Evolutionary conservation across 1,284 basidiomycete genomes (phyloP), one percentile per base, ranked within the genome.

Genomic region (Bjerkandera adusta): DNA sequence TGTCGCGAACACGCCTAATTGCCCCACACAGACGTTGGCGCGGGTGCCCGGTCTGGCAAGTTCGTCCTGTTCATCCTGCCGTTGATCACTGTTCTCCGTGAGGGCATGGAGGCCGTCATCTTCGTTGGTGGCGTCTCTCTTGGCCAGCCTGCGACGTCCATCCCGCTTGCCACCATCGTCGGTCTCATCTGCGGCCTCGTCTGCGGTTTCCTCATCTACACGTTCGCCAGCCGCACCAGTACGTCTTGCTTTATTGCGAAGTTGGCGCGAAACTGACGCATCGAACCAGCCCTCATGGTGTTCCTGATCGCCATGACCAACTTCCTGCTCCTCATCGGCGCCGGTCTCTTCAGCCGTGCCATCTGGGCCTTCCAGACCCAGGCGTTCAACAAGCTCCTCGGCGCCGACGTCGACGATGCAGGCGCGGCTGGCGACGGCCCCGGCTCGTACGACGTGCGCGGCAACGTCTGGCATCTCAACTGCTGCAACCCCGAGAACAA

Each of bases 111-210:
- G 67, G 92, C 90, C 1, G 86, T 97, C 49, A 75, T 97, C 52
- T 97, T 97, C 62, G 92, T 97, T 43, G 90, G 93, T 15, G 93
- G 94, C 48, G 93, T 96, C 34, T 84, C 92, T 2, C 82, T 97
- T 36, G 85, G 85, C 30, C 78, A 90, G 60, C 72, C 81, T 2
- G 93, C 89, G 2, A 79, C 76, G 1, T 80, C 92, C 4, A 95
- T 97, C 59, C 94, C 94, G 1, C 84, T 97, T 40, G 88, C 94
- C 5, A 81, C 91, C 43, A 85, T 97, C 51, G 79, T 85, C 29
- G 94, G 92, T 36, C 69, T 97, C 48, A 64, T 92, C 43, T 79
- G 79, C 46, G 94, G 94, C 21, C 66, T 87, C 38, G 52, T 79
- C 42, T 75, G 81, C 53, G 89, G 89, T 4, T 78, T 75, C 62